These are phyloP conservation scores for Cryptosporidium bovis DNA, from an alignment of 169 alveolate genomes.

Conservation along the genomic window DNA sequence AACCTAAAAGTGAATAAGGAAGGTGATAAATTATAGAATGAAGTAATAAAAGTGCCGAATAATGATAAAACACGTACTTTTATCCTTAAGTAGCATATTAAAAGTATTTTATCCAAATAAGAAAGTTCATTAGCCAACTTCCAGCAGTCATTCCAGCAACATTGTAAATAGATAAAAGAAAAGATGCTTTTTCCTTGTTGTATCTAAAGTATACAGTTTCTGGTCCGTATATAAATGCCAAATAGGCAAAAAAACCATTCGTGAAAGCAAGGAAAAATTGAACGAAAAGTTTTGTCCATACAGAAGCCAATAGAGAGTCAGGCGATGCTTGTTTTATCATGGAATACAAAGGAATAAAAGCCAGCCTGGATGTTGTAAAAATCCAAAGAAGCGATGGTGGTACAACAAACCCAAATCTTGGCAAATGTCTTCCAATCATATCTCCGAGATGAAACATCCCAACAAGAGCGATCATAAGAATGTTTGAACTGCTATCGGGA, in stretches of 20 bases:
- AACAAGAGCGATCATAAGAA: constrained; percentile 25
- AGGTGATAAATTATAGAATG: no score
- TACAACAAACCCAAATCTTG: constrained; percentile 30
- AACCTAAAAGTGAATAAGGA: no score
- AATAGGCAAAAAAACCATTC: constrained; percentile 58
- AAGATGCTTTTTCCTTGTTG: constrained; percentile 67
- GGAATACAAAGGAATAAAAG: constrained; percentile 62
- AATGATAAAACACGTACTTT: no score
- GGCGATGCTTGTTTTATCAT: constrained; percentile 26
- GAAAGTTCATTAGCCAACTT: constrained; percentile 71
- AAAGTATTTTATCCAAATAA: constrained; percentile 59
- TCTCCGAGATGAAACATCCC: constrained; percentile 73
- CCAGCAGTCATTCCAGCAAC: constrained; percentile 76
- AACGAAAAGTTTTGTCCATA: constrained; percentile 29
- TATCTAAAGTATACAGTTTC: constrained; percentile 62
- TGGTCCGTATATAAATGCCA: constrained; percentile 72
- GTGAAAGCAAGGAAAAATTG: constrained; percentile 66
- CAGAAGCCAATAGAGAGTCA: constrained; percentile 26
- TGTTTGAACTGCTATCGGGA: constrained; percentile 43
- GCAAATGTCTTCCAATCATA: constrained; percentile 65
- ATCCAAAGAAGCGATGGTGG: constrained; percentile 73
- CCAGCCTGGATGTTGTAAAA: constrained; percentile 60
- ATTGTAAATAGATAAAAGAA: constrained; percentile 53
- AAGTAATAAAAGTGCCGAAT: no score
- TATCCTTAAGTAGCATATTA: neutral